Evolutionary conservation across 257 asterid species (phyloP).

Genomic region (Capsicum rhomboideum): DNA sequence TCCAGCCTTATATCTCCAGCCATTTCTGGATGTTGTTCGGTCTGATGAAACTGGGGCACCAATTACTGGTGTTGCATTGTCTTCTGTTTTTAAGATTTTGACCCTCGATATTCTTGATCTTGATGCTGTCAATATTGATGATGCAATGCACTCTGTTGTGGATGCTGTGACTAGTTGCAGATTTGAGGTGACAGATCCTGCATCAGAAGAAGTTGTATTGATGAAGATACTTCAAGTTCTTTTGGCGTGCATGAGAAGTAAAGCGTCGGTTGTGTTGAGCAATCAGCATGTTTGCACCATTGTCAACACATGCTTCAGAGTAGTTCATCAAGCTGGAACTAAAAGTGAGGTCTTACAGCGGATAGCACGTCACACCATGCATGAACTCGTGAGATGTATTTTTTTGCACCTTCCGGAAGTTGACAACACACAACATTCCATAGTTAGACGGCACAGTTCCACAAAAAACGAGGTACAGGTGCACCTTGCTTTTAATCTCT

Average conservation of each 20-base stretch:
- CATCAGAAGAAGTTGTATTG: slow-evolving; percentile 91
- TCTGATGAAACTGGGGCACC: slow-evolving; percentile 98
- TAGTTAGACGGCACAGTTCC: slow-evolving; percentile 69
- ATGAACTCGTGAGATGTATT: slow-evolving; percentile 87
- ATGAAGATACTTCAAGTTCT: slow-evolving; percentile 96
- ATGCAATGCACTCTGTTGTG: slow-evolving; percentile 83
- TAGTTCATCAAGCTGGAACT: slow-evolving; percentile 90
- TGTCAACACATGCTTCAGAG: slow-evolving; percentile 79
- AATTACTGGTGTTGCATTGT: slow-evolving; percentile 84
- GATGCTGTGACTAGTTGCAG: slow-evolving; percentile 98
- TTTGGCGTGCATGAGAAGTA: slow-evolving; percentile 89
- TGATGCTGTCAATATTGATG: slow-evolving; percentile 60
- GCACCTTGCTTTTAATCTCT: not conserved
- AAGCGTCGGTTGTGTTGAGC: slow-evolving; percentile 76
- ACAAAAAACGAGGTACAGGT: slow-evolving; percentile 47
- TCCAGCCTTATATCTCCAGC: slow-evolving; percentile 86
- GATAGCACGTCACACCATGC: slow-evolving; percentile 93
- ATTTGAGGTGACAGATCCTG: slow-evolving; percentile 93
- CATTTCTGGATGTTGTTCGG: slow-evolving; percentile 84
- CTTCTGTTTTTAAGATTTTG: slow-evolving; percentile 85
- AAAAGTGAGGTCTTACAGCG: slow-evolving; percentile 90
- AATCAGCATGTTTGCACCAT: slow-evolving; percentile 92
- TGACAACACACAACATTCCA: slow-evolving; percentile 52
- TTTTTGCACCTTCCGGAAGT: slow-evolving; percentile 84
- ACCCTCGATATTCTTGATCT: slow-evolving; percentile 77